These are phyloP conservation scores for Colletotrichum incanum DNA, from an alignment of 2,329 filamentous ascomycete genomes.

Conservation along the genomic window DNA sequence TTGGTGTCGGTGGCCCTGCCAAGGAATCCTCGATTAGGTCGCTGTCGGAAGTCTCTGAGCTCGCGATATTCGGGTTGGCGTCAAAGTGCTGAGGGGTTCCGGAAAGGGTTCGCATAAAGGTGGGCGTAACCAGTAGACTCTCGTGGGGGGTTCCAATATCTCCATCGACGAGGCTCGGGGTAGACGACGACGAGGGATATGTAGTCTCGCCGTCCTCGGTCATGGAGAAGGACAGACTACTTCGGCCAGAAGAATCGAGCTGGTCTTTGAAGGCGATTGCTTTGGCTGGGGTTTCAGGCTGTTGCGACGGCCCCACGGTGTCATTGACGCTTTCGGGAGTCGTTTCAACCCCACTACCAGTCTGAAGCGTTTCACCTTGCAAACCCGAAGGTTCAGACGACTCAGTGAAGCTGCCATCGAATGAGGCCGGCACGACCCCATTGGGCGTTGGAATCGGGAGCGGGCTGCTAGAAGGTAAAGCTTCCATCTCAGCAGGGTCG, in stretches of 20 bases:
- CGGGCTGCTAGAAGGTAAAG: conserved; percentile 32
- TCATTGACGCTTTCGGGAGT: conserved; percentile 22
- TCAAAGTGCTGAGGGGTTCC: conserved; percentile 35
- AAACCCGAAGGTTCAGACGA: conserved; percentile 39
- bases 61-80: conserved; percentile 36
- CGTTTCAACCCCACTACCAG: conserved; percentile 31
- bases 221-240: conserved; percentile 24
- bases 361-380: conserved; percentile 41
- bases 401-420: conserved; percentile 34
- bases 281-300: conserved; percentile 41
- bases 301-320: conserved; percentile 31
- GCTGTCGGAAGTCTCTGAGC: conserved; percentile 39
- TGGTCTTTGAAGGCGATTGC: conserved; percentile 19
- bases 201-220: conserved; percentile 43
- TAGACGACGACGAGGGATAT: conserved; percentile 43
- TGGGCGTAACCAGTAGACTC: conserved; percentile 45
- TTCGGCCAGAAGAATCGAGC: conserved; percentile 18
- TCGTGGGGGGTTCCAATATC: conserved; percentile 45
- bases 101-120: conserved; percentile 40
- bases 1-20: conserved; percentile 31
- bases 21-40: conserved; percentile 34
- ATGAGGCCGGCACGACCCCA: conserved; percentile 29
- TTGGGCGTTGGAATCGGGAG: conserved; percentile 29
- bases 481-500: conserved; percentile 41
- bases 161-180: conserved; percentile 46